Percentiles rank a stretch among this genome's conserved stretches.
These are phyloP conservation scores for Xylariaceae sp. DNA, from an alignment of 2,329 filamentous ascomycete species.

Conservation along the genomic window DNA sequence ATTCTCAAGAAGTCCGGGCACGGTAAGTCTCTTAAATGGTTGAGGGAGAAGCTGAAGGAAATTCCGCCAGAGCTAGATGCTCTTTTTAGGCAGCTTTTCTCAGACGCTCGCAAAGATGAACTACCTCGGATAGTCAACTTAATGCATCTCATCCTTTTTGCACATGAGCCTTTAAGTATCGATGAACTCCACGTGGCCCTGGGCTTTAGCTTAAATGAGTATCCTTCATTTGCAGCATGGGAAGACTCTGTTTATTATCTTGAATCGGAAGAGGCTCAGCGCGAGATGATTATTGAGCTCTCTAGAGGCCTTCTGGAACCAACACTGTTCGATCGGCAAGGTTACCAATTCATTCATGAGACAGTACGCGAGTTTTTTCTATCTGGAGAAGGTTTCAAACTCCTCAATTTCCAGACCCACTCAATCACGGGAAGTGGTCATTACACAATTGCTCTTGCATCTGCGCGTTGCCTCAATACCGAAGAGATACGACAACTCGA, in stretches of 20 bases:
- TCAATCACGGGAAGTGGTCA: neutral
- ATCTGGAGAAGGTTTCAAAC: neutral
- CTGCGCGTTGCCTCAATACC: neutral
- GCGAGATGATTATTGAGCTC: neutral
- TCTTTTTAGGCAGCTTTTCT: neutral
- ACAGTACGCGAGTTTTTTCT: neutral
- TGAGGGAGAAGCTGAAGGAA: neutral
- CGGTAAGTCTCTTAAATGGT: neutral
- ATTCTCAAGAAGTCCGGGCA: slow-evolving; percentile 1
- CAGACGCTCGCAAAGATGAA: neutral
- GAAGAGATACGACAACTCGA: neutral
- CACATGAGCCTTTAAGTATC: too few relatives aligned
- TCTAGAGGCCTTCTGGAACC: neutral
- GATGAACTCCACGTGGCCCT: neutral
- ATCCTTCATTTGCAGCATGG: neutral
- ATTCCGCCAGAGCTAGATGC: neutral
- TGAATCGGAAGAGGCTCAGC: neutral
- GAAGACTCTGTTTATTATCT: neutral
- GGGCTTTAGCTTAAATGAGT: neutral
- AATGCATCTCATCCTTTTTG: neutral
- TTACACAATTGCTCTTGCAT: neutral
- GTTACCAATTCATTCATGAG: neutral
- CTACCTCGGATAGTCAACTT: neutral
- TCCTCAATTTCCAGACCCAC: neutral
- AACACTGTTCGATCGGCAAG: neutral